These are phyloP conservation scores for Penium margaritaceum DNA, from an alignment of 139 green algal genomes.

Conservation along the genomic window DNA sequence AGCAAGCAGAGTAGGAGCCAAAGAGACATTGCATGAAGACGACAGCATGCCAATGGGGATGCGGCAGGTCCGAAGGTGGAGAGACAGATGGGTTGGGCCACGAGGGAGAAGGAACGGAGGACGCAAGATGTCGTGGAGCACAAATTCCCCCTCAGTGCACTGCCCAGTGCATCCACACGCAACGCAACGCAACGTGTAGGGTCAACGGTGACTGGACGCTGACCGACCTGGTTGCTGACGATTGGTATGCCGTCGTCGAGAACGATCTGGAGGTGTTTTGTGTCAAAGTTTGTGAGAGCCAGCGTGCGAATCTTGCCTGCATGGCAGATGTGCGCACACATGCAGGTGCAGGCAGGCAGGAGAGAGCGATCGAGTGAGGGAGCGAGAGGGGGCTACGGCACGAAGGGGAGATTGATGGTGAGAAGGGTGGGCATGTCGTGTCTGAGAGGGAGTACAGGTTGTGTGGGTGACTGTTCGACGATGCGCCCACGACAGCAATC, in stretches of 20 bases:
- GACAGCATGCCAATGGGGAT: too few relatives aligned
- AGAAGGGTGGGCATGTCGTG: too few relatives aligned
- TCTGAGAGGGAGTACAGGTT: neutral
- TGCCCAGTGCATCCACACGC: neutral
- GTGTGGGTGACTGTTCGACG: too few relatives aligned
- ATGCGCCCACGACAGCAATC: too few relatives aligned
- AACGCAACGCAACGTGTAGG: neutral
- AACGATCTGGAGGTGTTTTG: slow-evolving; percentile 31
- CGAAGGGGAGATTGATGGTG: too few relatives aligned
- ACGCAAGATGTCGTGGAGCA: too few relatives aligned
- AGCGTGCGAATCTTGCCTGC: slow-evolving; percentile 33
- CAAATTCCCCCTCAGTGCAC: neutral
- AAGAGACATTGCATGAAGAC: too few relatives aligned
- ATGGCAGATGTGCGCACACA: neutral
- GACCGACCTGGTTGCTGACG: slow-evolving; percentile 40
- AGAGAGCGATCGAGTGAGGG: neutral
- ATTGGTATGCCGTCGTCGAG: slow-evolving; percentile 37
- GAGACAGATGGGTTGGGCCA: neutral
- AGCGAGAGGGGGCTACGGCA: neutral
- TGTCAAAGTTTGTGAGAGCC: slow-evolving; percentile 41
- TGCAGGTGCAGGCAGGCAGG: neutral
- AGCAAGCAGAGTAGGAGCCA: too few relatives aligned
- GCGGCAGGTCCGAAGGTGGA: neutral
- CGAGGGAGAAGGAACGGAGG: too few relatives aligned
- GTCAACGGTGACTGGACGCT: too few relatives aligned